Base-by-base conservation (phyloP, 768 basidiomycete species). In the Coprinopsis strossmayeri region DNA sequence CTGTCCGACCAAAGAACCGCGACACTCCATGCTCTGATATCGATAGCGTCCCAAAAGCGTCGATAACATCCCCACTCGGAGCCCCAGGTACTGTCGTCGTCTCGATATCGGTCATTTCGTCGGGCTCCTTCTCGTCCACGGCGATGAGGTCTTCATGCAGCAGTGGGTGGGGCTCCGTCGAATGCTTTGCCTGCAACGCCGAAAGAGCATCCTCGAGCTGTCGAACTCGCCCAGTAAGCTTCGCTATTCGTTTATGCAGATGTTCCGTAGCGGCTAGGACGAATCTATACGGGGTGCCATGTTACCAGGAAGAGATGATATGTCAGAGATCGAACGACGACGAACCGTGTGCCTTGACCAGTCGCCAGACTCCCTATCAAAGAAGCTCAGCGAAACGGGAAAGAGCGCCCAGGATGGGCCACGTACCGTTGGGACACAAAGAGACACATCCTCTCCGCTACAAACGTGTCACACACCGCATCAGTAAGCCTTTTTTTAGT, bases 321-420 rank as follows among this genome's bases (percentile, higher is more conserved):
- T n/a, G n/a, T n/a, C n/a, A n/a, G 48, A 37, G 18, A 45, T 9
- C 23, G 11, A 45, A 18, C n/a, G 13, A n/a, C n/a, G n/a, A 38
- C 13, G 10, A 25, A 79, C 83, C 87, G 75, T 47, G 84, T 85
- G 51, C 84, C 84, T 63, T 87, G 82, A 11, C 85, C 85, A n/a
- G 85, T 87, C 0, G 84, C 77, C n/a, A 87, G 68, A 57, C 81
- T 84, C 20, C 83, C 82, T 84, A 45, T 13, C n/a, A n/a, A n/a
- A n/a, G n/a, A n/a, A n/a, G n/a, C n/a, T n/a, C n/a, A n/a, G n/a
- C n/a, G n/a, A n/a, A n/a, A n/a, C n/a, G n/a, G n/a, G n/a, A n/a
- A n/a, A n/a, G n/a, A n/a, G n/a, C 30, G 20, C n/a, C 3, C 24
- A 26, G 15, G 15, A 38, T 32, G 37, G 57, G 54, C 3, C 20